phyloP scores from a whole-genome alignment of 1,284 basidiomycete species.

The Porogramme epimiltina region DNA sequence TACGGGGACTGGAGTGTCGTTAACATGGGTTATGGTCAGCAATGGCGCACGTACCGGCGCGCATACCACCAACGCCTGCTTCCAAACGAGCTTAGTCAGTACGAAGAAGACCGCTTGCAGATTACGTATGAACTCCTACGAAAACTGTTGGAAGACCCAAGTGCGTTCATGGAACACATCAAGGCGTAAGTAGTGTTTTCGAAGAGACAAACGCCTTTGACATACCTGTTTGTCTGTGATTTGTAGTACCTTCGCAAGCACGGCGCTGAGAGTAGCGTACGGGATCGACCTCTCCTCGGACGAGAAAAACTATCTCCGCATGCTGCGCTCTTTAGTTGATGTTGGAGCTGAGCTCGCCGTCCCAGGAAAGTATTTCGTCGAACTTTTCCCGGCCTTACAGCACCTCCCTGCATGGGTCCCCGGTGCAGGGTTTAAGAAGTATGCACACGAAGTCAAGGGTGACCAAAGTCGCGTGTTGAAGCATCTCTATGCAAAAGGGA shows the following conservation, averaged over 20 bases:
- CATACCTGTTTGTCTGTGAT: not conserved
- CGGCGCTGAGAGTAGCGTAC: constrained; percentile 28
- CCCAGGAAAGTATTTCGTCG: not conserved
- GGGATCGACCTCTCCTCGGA: constrained; percentile 27
- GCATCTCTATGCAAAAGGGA: not conserved
- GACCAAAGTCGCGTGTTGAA: not conserved
- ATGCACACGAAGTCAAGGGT: not conserved
- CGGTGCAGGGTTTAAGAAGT: constrained; percentile 6
- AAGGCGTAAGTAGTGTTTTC: too few relatives aligned
- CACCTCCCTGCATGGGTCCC: constrained; percentile 10
- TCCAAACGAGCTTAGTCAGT: not conserved
- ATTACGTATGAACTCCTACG: too few relatives aligned
- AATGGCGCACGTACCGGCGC: constrained; percentile 5
- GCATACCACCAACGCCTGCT: constrained; percentile 5
- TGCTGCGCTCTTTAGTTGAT: too few relatives aligned
- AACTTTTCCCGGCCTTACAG: constrained; percentile 4
- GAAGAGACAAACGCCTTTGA: too few relatives aligned
- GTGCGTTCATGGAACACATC: too few relatives aligned
- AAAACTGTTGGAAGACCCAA: too few relatives aligned
- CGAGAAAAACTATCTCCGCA: too few relatives aligned
- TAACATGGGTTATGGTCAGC: constrained; percentile 1
- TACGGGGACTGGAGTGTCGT: constrained; percentile 3
- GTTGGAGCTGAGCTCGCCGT: too few relatives aligned
- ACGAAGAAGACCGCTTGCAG: not conserved
- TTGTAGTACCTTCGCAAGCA: not conserved